These are phyloP conservation scores for Kluyveromyces sp. DNA, from an alignment of 1,139 yeast genomes.

Conservation along the genomic window DNA sequence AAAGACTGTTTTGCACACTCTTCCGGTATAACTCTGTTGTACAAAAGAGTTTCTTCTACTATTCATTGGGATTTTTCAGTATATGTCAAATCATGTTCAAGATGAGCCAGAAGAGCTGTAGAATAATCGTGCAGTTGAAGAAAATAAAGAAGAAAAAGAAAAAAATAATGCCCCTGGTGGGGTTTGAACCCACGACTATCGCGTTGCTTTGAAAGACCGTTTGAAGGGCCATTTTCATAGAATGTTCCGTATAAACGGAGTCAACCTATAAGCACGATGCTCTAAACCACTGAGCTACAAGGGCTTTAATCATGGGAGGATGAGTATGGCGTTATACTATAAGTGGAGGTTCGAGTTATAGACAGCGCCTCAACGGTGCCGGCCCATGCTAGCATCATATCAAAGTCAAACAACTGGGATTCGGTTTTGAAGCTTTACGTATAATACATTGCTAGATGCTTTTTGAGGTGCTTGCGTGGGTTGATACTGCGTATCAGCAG, in stretches of 20 bases:
- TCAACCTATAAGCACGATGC: constrained; percentile 46
- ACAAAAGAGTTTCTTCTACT: no score
- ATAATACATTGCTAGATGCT: not conserved
- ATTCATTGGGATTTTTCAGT: no score
- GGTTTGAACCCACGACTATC: constrained; percentile 49
- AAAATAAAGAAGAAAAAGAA: not conserved
- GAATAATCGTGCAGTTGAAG: no score
- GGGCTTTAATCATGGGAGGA: constrained; percentile 32
- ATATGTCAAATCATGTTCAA: no score
- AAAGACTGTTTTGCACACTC: no score
- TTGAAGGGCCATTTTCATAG: constrained; percentile 21
- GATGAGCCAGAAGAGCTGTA: no score
- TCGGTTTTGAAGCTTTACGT: not conserved
- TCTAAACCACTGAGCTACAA: constrained; percentile 47
- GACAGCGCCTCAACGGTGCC: no score
- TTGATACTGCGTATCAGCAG: not conserved
- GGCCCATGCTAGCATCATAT: no score
- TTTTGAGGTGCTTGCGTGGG: not conserved
- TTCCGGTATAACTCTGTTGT: no score
- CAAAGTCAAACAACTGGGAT: no score
- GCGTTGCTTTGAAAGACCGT: constrained; percentile 35
- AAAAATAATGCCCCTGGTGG: constrained; percentile 40
- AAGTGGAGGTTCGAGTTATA: no score
- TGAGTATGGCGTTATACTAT: no score
- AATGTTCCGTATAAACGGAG: constrained; percentile 22